These are phyloP conservation scores for Bassia scoparia DNA, from an alignment of 148 eudicot species.

Conservation along the genomic window DNA sequence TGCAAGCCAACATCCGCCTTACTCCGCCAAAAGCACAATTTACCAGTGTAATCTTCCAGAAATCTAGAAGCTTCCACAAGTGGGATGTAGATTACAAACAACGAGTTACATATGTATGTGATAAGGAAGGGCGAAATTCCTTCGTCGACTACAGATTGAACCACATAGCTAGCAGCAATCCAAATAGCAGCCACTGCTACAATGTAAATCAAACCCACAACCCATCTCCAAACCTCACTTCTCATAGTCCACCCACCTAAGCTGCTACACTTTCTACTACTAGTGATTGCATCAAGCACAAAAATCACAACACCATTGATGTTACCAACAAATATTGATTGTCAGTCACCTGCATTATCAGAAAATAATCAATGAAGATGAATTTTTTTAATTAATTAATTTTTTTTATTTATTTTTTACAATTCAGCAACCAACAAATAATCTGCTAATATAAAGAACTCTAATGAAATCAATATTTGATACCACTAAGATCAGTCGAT, in stretches of 20 bases:
- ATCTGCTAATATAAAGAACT: background rate
- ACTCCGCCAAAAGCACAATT: constrained; percentile 52
- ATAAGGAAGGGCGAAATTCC: constrained; percentile 93
- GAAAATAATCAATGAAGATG: background rate
- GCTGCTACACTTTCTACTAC: background rate
- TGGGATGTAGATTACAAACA: constrained; percentile 79
- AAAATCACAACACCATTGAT: background rate
- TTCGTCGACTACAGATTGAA: constrained; percentile 84
- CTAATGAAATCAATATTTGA: too few relatives aligned
- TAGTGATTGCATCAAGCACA: constrained; percentile 13
- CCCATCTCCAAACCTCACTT: constrained; percentile 67
- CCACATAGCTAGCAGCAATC: constrained; percentile 98
- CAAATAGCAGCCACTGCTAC: constrained; percentile 81
- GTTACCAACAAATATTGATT: background rate
- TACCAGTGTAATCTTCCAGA: constrained; percentile 63
- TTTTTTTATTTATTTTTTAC: too few relatives aligned
- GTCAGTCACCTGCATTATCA: constrained; percentile 20
- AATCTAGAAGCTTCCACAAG: constrained; percentile 60
- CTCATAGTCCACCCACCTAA: constrained; percentile 42
- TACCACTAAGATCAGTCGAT: too few relatives aligned
- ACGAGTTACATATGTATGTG: constrained; percentile 88
- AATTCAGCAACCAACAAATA: too few relatives aligned
- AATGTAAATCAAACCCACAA: constrained; percentile 75
- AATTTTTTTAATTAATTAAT: too few relatives aligned
- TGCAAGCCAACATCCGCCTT: constrained; percentile 24